Evolutionary conservation across 305 asterid species (phyloP).

Genomic region (Ruellia speciosa): DNA sequence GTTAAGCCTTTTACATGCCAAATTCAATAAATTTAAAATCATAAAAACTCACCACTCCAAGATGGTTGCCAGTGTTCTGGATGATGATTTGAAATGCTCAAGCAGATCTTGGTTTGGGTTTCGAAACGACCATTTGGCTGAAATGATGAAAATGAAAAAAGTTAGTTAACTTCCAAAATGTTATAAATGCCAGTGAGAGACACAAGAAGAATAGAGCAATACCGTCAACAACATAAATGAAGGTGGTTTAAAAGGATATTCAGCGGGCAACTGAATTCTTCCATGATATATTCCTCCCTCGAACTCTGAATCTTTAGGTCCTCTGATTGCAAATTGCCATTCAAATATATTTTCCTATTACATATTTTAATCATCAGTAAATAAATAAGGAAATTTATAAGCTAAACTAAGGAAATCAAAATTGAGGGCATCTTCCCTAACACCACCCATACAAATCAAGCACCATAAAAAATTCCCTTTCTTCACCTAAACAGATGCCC

Average conservation of each 20-base stretch:
- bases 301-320: slow-evolving; percentile 73
- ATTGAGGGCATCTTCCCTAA: background rate
- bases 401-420: too few relatives aligned
- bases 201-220: slow-evolving; percentile 11
- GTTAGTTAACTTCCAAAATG: background rate
- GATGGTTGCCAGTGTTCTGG: slow-evolving; percentile 99
- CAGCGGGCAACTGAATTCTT: slow-evolving; percentile 82
- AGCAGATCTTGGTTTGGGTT: slow-evolving; percentile 91
- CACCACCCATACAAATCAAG: background rate
- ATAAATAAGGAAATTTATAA: background rate
- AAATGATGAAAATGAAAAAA: slow-evolving; percentile 10
- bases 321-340: slow-evolving; percentile 92
- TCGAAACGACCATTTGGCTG: slow-evolving; percentile 97
- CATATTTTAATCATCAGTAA: slow-evolving; percentile 14
- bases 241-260: slow-evolving; percentile 92
- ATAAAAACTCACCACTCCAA: slow-evolving; percentile 66
- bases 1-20: background rate
- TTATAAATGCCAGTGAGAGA: slow-evolving; percentile 5
- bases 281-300: slow-evolving; percentile 95
- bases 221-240: slow-evolving; percentile 85
- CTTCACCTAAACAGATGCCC: background rate
- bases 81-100: slow-evolving; percentile 94
- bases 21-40: background rate
- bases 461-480: background rate
- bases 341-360: slow-evolving; percentile 81